Conservation (phyloP, 169 alveolate genomes). For the Eimeria acervulina region DNA sequence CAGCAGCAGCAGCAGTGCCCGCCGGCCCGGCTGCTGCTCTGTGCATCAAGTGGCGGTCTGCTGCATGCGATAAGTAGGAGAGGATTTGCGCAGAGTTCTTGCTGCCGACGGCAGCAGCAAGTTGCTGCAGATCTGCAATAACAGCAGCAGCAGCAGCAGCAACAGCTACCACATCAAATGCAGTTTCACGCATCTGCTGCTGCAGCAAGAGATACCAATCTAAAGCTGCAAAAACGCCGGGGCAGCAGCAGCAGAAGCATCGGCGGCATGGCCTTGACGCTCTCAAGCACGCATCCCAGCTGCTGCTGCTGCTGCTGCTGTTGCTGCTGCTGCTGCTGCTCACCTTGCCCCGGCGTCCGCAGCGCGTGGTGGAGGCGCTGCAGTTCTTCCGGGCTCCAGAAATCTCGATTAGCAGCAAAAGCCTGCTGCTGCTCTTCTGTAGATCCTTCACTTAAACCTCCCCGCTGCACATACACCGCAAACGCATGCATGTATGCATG, state of each 20-base stretch:
- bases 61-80: constrained; percentile 68
- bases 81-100: constrained; percentile 74
- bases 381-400: constrained; percentile 79
- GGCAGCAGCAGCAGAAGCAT: not conserved
- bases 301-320: constrained; percentile 42
- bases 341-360: constrained; percentile 78
- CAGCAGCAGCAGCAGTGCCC: constrained; percentile 35
- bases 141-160: constrained; percentile 14
- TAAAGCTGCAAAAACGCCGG: not conserved
- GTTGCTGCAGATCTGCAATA: constrained; percentile 75
- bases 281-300: not conserved
- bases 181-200: not conserved
- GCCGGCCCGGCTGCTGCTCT: constrained; percentile 63
- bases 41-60: constrained; percentile 62
- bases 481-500: constrained; percentile 5
- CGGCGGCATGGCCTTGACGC: not conserved
- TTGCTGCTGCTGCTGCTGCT: not conserved
- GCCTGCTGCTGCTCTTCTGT: constrained; percentile 63
- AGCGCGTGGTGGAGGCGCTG: constrained; percentile 83
- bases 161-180: not conserved
- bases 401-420: constrained; percentile 58
- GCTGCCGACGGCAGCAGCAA: constrained; percentile 77
- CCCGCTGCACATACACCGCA: constrained; percentile 42
- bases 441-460: constrained; percentile 52
- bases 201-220: not conserved